Conservation (phyloP, 2,329 filamentous ascomycete genomes). For the Alternaria incomplexa region DNA sequence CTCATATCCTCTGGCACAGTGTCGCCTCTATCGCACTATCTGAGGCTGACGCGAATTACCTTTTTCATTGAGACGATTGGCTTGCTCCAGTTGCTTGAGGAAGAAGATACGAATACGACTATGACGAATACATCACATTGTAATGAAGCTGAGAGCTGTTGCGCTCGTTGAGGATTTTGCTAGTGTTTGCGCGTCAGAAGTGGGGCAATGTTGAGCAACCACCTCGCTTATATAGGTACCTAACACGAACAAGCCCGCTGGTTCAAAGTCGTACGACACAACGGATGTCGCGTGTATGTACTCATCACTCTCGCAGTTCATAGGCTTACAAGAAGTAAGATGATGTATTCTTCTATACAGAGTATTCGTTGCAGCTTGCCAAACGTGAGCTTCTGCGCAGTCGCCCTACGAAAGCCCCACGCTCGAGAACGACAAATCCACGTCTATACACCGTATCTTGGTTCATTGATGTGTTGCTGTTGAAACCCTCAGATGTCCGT, state of each 20-base stretch:
- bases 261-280: not conserved
- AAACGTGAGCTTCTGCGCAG: not conserved
- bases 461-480: not conserved
- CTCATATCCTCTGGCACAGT: constrained; percentile 1
- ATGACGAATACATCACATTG: not conserved
- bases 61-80: constrained; percentile 2
- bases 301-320: not conserved
- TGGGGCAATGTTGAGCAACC: not conserved
- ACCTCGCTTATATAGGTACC: not conserved
- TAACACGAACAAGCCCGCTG: not conserved
- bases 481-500: not conserved
- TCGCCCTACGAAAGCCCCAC: not conserved
- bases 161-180: not conserved
- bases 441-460: not conserved
- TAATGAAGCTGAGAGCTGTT: not conserved
- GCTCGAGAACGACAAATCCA: not conserved
- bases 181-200: not conserved
- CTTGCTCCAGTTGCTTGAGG: constrained; percentile 24
- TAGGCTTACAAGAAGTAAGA: not conserved
- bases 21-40: constrained; percentile 1
- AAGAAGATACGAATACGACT: constrained; percentile 17
- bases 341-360: not conserved
- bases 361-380: not conserved
- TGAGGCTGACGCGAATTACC: not conserved
- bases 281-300: not conserved